These are phyloP conservation scores for Colletotrichum agaves DNA, from an alignment of 2,329 filamentous ascomycete genomes.

Conservation along the genomic window DNA sequence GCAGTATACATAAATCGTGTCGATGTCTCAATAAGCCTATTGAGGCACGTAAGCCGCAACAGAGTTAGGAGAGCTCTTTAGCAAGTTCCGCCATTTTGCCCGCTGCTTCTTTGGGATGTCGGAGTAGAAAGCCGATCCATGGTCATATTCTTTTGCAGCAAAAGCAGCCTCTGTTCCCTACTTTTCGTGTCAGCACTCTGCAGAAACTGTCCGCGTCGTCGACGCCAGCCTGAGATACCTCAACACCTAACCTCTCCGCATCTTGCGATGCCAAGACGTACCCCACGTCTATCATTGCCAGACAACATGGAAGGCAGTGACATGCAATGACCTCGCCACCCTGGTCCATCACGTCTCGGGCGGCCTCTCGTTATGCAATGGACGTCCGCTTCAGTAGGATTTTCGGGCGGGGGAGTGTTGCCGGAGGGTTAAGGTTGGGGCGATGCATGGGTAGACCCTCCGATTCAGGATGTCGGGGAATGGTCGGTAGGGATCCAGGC, in stretches of 20 bases:
- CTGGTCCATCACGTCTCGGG: background rate
- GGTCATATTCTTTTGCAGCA: background rate
- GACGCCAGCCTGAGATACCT: background rate
- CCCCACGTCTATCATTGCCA: background rate
- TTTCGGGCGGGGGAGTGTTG: background rate
- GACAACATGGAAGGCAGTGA: background rate
- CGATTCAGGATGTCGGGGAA: background rate
- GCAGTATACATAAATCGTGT: background rate
- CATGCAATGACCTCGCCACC: background rate
- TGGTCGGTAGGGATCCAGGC: conserved; percentile 9
- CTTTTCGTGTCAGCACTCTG: background rate
- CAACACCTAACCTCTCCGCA: background rate
- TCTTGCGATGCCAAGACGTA: background rate
- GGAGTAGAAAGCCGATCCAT: background rate
- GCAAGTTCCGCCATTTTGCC: background rate
- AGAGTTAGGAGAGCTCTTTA: background rate
- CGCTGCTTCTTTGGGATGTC: background rate
- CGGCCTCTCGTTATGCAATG: background rate
- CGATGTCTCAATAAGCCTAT: background rate
- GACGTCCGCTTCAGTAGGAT: conserved; percentile 1
- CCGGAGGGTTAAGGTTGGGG: background rate
- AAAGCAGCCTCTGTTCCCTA: background rate
- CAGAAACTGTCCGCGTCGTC: background rate
- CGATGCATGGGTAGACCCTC: conserved; percentile 1
- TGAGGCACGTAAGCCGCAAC: background rate